phyloP scores from a whole-genome alignment of 225 moss, liverwort and hornwort genomes.

The Climacium dendroides region DNA sequence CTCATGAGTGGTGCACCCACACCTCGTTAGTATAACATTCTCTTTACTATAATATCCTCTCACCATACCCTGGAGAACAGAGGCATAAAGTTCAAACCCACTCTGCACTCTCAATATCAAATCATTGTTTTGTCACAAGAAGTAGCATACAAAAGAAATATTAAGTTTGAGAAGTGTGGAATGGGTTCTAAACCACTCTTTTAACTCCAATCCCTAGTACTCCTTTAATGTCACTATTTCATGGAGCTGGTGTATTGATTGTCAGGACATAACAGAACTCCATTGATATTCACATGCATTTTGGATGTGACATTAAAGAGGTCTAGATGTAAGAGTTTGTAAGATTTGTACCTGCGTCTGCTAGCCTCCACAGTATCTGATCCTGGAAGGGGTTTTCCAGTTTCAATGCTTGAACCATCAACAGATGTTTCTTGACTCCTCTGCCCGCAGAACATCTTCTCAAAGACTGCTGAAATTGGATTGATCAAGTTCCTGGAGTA shows the following conservation, averaged over 20 bases:
- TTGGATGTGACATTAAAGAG: not conserved
- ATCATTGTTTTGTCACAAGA: not conserved
- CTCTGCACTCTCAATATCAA: not conserved
- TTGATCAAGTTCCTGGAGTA: slow-evolving; percentile 20
- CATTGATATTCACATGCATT: not conserved
- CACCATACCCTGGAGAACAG: not conserved
- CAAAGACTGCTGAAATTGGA: slow-evolving; percentile 19
- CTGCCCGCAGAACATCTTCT: slow-evolving; percentile 30
- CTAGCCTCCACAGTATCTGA: slow-evolving; percentile 47
- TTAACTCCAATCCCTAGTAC: not conserved
- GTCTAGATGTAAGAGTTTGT: not conserved
- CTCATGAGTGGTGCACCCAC: not conserved
- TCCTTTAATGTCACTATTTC: not conserved
- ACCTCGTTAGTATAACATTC: not conserved
- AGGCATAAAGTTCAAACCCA: not conserved
- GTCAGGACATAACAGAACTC: not conserved
- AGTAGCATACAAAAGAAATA: not conserved
- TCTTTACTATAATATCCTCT: not conserved
- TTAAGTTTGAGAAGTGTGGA: not conserved
- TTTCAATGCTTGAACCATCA: slow-evolving; percentile 4
- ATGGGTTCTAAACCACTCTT: not conserved
- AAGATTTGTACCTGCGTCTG: slow-evolving; percentile 11
- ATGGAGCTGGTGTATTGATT: not conserved
- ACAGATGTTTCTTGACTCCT: slow-evolving; percentile 10
- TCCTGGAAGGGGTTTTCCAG: slow-evolving; percentile 39